Evolutionary conservation across 176 grass and related monocot species (phyloP).

Genomic region (Aegilops tauschii): DNA sequence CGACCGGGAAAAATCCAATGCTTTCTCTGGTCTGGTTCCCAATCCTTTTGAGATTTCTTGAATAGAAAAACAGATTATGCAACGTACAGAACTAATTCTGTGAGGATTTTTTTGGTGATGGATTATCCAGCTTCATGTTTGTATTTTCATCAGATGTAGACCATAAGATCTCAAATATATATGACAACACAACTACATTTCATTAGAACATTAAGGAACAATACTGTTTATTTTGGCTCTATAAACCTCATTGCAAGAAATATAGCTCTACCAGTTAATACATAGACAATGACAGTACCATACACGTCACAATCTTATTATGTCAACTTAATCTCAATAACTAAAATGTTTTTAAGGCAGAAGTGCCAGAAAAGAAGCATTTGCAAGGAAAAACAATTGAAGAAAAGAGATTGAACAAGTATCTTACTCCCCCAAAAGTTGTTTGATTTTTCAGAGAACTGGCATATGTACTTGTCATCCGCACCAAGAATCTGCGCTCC

Average conservation of each 20-base stretch:
- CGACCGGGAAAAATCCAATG: background rate
- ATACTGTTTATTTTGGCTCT: background rate
- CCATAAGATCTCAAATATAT: background rate
- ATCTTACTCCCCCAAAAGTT: conserved; percentile 96
- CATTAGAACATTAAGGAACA: background rate
- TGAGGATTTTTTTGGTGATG: background rate
- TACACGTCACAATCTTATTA: background rate
- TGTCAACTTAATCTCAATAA: background rate
- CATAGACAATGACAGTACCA: background rate
- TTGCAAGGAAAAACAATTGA: background rate
- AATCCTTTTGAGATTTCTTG: background rate
- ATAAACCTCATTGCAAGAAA: background rate
- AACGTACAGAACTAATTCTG: background rate
- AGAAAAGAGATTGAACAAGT: conserved; percentile 1
- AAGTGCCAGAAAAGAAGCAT: background rate
- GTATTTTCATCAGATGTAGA: conserved; percentile 15
- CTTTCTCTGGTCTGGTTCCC: background rate
- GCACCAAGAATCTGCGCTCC: conserved; percentile 86
- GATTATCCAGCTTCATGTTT: background rate
- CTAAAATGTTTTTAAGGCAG: background rate
- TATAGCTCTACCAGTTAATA: background rate
- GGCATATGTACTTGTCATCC: conserved; percentile 90
- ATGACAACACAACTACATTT: background rate
- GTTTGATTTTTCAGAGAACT: conserved; percentile 79
- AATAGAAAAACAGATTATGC: background rate